Conservation (phyloP, 768 basidiomycete species). For the Suillus americanus region DNA sequence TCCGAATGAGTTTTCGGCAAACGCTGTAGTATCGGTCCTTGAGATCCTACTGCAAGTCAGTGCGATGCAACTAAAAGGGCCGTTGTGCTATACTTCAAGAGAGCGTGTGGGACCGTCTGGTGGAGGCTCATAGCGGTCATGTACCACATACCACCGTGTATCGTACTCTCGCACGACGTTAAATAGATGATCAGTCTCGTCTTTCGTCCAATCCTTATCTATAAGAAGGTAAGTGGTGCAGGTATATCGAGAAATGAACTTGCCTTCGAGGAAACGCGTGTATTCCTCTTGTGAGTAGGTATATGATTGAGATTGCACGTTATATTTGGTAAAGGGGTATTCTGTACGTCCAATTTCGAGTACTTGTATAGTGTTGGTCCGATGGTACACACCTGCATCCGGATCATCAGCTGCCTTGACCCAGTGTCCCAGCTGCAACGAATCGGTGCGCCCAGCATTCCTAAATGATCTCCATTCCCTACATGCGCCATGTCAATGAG, state of each 20-base stretch:
- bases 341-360: conserved; percentile 39
- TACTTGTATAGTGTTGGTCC: neutral
- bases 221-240: neutral
- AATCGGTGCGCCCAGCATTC: conserved; percentile 68
- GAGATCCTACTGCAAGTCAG: conserved; percentile 58
- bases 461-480: conserved; percentile 80
- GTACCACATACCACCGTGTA: conserved; percentile 83
- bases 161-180: conserved; percentile 78
- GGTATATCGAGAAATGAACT: conserved; percentile 9
- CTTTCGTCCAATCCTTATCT: conserved; percentile 88
- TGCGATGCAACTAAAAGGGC: neutral
- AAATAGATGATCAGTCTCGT: conserved; percentile 94
- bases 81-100: conserved; percentile 60
- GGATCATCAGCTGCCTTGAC: conserved; percentile 59
- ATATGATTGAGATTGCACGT: conserved; percentile 61
- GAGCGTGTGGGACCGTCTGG: conserved; percentile 50
- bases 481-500: conserved; percentile 3
- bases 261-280: conserved; percentile 72
- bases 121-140: conserved; percentile 85
- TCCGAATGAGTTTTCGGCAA: conserved; percentile 84
- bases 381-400: conserved; percentile 46
- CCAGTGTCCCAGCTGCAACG: conserved; percentile 83
- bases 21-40: conserved; percentile 94
- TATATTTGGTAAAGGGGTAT: conserved; percentile 84
- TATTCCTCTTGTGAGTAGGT: conserved; percentile 89